Evolutionary conservation across 495 filamentous ascomycete genomes (phyloP).

Genomic region (Daldinia caldariorum): DNA sequence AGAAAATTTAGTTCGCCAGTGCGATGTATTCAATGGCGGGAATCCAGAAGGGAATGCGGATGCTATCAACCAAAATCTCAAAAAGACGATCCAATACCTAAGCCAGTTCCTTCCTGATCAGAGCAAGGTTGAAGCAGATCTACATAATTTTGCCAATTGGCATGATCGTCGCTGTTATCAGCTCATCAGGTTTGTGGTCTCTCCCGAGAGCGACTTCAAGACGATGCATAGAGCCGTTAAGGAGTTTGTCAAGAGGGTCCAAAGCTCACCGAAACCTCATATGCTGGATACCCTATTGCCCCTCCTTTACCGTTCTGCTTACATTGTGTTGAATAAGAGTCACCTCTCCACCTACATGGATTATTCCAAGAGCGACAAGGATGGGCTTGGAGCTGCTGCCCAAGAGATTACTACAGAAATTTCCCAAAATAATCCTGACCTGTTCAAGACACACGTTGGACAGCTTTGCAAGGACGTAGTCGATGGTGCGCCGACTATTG

Average conservation of each 20-base stretch:
- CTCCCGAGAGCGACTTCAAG: conserved; percentile 88
- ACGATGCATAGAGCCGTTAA: conserved; percentile 89
- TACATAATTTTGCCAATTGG: conserved; percentile 89
- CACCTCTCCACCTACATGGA: conserved; percentile 91
- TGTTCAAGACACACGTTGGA: conserved; percentile 90
- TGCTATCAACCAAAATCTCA: conserved; percentile 73
- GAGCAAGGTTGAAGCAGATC: conserved; percentile 69
- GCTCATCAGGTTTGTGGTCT: conserved; percentile 84
- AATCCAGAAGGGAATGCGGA: conserved; percentile 78
- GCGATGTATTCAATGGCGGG: conserved; percentile 88
- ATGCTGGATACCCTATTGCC: conserved; percentile 82
- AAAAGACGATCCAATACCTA: conserved; percentile 71
- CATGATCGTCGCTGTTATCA: conserved; percentile 93
- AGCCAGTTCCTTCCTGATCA: conserved; percentile 79
- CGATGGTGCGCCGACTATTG: conserved; percentile 76
- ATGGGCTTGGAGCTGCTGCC: conserved; percentile 77
- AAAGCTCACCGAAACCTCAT: conserved; percentile 59
- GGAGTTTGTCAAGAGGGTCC: conserved; percentile 84
- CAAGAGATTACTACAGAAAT: conserved; percentile 95
- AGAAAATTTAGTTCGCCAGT: conserved; percentile 76
- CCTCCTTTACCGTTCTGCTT: conserved; percentile 83
- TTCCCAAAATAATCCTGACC: conserved; percentile 83
- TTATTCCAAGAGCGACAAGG: conserved; percentile 81
- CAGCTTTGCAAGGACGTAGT: conserved; percentile 89
- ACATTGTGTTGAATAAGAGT: conserved; percentile 90